These are phyloP conservation scores for Nemophila menziesii DNA, from an alignment of 257 asterid species.

Conservation along the genomic window DNA sequence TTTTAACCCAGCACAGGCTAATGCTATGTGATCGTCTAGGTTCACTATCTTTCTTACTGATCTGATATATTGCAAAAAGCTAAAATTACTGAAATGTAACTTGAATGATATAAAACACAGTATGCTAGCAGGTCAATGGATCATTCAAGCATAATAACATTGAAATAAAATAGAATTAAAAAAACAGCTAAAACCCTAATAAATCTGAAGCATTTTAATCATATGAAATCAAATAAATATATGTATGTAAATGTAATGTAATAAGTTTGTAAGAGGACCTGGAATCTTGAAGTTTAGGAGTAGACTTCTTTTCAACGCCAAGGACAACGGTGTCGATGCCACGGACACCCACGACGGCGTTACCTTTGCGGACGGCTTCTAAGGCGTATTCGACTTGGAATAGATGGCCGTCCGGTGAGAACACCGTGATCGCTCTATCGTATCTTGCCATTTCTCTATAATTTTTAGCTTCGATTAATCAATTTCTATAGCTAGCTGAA, in stretches of 20 bases:
- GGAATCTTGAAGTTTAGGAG: constrained; percentile 94
- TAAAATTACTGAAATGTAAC: not conserved
- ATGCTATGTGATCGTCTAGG: constrained; percentile 84
- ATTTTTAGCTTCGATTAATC: not conserved
- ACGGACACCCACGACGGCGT: constrained; percentile 93
- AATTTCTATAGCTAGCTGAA: not conserved
- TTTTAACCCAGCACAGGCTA: constrained; percentile 96
- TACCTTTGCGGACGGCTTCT: constrained; percentile 95
- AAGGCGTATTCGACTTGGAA: constrained; percentile 97
- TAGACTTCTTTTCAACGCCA: constrained; percentile 91
- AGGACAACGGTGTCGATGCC: constrained; percentile 79
- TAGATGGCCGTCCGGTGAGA: constrained; percentile 95
- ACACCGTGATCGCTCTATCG: constrained; percentile 88
- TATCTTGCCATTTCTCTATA: constrained; percentile 56
- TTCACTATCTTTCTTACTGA: constrained; percentile 93
- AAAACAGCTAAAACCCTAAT: not conserved
- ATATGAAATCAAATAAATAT: not conserved
- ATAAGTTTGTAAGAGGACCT: constrained; percentile 30
- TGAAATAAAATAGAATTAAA: not conserved
- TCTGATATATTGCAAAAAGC: constrained; percentile 33
- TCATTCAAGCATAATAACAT: not conserved
- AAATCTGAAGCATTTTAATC: not conserved
- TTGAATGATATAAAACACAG: not conserved
- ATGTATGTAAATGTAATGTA: not conserved
- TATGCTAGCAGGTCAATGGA: not conserved